Percentiles rank a stretch among this genome's conserved stretches.
These are phyloP conservation scores for Verticillium nonalfalfae DNA, from an alignment of 2,329 filamentous ascomycete genomes.

Conservation along the genomic window DNA sequence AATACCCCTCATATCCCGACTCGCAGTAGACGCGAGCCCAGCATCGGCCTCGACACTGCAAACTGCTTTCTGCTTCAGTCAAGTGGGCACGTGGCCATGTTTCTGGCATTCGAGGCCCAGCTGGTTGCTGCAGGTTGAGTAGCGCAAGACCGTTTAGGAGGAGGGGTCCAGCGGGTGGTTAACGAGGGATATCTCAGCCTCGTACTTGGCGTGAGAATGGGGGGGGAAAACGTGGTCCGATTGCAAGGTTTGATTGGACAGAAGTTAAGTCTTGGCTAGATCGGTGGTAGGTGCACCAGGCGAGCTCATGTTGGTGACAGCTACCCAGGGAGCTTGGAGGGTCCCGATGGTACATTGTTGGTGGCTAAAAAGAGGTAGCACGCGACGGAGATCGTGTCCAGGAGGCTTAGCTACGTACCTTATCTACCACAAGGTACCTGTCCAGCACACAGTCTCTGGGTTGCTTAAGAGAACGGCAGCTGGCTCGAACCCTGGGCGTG, in stretches of 20 bases:
- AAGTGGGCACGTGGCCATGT: not conserved
- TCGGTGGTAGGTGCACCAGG: not conserved
- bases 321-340: not conserved
- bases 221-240: constrained; percentile 15
- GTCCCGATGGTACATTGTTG: not conserved
- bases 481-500: too few species aligned
- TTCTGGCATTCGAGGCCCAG: not conserved
- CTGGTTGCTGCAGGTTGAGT: not conserved
- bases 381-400: not conserved
- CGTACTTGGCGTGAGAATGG: constrained; percentile 14
- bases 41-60: not conserved
- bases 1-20: not conserved
- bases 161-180: not conserved
- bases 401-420: too few species aligned
- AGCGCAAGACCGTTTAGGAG: not conserved
- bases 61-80: not conserved
- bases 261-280: not conserved
- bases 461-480: too few species aligned
- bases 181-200: constrained; percentile 12
- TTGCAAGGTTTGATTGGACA: constrained; percentile 12
- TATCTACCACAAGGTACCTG: too few species aligned
- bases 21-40: not conserved
- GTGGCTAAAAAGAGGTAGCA: not conserved
- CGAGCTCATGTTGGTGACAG: not conserved
- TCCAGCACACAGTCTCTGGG: too few species aligned